Evolutionary conservation across 1,284 basidiomycete genomes (phyloP).

Genomic region (Lentinula novae-zelandiae): DNA sequence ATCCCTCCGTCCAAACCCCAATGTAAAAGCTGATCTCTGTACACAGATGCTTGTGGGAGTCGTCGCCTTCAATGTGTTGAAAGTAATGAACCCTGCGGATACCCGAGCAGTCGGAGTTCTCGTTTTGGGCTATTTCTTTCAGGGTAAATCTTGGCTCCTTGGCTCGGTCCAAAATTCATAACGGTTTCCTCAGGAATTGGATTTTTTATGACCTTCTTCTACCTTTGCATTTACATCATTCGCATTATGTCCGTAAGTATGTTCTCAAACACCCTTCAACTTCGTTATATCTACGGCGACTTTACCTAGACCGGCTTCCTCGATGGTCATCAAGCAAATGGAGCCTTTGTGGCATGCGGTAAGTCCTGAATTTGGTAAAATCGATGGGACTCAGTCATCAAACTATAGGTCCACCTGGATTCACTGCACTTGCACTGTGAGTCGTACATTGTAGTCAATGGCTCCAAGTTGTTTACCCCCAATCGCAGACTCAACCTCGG

Average conservation of each 20-base stretch:
- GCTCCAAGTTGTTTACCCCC: neutral
- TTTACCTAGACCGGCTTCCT: slow-evolving; percentile 42
- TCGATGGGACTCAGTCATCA: neutral
- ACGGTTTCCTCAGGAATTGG: slow-evolving; percentile 31
- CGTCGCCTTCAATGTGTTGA: slow-evolving; percentile 43
- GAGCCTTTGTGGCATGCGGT: slow-evolving; percentile 44
- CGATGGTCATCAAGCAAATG: slow-evolving; percentile 47
- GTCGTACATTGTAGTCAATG: neutral
- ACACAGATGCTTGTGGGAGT: slow-evolving; percentile 45
- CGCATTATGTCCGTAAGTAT: slow-evolving; percentile 42
- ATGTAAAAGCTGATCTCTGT: slow-evolving; percentile 1
- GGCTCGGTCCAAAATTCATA: slow-evolving; percentile 1
- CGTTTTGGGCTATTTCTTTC: slow-evolving; percentile 44
- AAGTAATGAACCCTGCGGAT: slow-evolving; percentile 33
- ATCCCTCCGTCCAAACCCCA: neutral
- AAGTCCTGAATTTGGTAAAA: neutral
- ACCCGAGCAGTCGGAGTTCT: slow-evolving; percentile 37
- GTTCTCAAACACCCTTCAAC: neutral
- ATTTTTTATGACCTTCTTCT: slow-evolving; percentile 50
- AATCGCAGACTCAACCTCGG: slow-evolving; percentile 35
- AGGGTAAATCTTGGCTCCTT: slow-evolving; percentile 26
- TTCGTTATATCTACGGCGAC: neutral
- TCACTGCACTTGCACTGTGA: slow-evolving; percentile 41
- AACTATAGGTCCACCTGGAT: slow-evolving; percentile 34
- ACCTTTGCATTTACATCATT: slow-evolving; percentile 47